Percentiles rank a stretch among this genome's conserved stretches.
These are phyloP conservation scores for Colletotrichum liaoningense DNA, from an alignment of 2,329 filamentous ascomycete species.

Conservation along the genomic window DNA sequence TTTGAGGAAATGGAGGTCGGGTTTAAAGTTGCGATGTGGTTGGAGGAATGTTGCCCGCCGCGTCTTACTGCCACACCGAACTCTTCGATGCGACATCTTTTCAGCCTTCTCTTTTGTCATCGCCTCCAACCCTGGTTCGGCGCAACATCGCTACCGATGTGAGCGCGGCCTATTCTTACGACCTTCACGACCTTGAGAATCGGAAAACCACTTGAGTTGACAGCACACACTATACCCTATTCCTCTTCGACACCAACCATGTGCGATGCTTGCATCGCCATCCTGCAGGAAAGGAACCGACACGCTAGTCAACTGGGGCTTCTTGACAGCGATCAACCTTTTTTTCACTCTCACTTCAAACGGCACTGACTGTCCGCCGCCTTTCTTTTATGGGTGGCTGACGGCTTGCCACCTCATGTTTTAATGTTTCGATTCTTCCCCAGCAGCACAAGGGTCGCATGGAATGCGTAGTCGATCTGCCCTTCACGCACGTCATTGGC, in stretches of 20 bases:
- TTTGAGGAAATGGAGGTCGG: background rate
- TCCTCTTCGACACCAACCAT: constrained; percentile 27
- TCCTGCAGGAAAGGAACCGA: constrained; percentile 34
- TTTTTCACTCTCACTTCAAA: constrained; percentile 14
- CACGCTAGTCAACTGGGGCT: constrained; percentile 24
- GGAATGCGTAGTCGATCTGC: constrained; percentile 22
- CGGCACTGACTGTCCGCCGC: background rate
- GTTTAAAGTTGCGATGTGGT: background rate
- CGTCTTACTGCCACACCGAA: constrained; percentile 9
- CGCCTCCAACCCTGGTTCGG: constrained; percentile 1
- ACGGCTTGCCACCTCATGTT: background rate
- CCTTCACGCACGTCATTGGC: background rate
- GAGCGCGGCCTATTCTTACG: constrained; percentile 23
- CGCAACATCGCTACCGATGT: background rate
- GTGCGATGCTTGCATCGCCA: constrained; percentile 31
- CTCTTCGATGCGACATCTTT: constrained; percentile 32
- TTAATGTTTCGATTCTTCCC: constrained; percentile 34
- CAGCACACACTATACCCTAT: constrained; percentile 21
- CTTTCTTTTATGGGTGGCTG: background rate
- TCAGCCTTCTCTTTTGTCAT: constrained; percentile 25
- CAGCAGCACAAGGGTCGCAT: constrained; percentile 24
- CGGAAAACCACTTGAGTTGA: constrained; percentile 15
- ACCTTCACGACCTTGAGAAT: constrained; percentile 24
- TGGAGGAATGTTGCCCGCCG: constrained; percentile 7
- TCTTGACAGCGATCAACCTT: constrained; percentile 27